Evolutionary conservation across 257 asterid genomes (phyloP).

Genomic region (Petunia secreta): DNA sequence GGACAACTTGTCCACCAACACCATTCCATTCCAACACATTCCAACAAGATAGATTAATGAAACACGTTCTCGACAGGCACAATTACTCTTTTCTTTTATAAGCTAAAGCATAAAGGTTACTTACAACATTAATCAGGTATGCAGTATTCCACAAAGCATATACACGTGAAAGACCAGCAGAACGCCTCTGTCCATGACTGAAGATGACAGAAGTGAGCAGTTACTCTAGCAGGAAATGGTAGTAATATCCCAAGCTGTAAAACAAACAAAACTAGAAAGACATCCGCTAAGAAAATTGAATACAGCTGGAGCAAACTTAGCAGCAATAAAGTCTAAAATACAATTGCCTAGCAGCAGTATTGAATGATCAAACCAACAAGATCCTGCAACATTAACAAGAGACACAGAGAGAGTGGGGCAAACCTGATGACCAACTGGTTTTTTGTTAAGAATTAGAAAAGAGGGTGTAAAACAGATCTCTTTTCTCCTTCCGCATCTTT

Average conservation of each 20-base stretch:
- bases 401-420: background rate
- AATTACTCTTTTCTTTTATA: background rate
- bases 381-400: constrained; percentile 64
- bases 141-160: constrained; percentile 95
- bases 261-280: constrained; percentile 84
- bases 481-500: constrained; percentile 81
- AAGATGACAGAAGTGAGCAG: constrained; percentile 58
- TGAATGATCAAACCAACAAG: constrained; percentile 96
- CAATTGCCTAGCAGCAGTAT: constrained; percentile 96
- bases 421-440: constrained; percentile 99
- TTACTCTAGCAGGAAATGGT: constrained; percentile 97
- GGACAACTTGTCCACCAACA: no score
- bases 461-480: constrained; percentile 78
- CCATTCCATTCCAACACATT: no score
- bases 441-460: constrained; percentile 81
- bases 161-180: constrained; percentile 95
- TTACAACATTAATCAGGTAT: constrained; percentile 85
- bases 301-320: constrained; percentile 95
- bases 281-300: constrained; percentile 82
- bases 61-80: background rate
- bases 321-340: constrained; percentile 69
- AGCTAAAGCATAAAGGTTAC: constrained; percentile 30
- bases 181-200: constrained; percentile 94
- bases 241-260: constrained; percentile 88
- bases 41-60: background rate